Evolutionary conservation across 768 basidiomycete genomes (phyloP).

Genomic region (Tylopilus sp.): DNA sequence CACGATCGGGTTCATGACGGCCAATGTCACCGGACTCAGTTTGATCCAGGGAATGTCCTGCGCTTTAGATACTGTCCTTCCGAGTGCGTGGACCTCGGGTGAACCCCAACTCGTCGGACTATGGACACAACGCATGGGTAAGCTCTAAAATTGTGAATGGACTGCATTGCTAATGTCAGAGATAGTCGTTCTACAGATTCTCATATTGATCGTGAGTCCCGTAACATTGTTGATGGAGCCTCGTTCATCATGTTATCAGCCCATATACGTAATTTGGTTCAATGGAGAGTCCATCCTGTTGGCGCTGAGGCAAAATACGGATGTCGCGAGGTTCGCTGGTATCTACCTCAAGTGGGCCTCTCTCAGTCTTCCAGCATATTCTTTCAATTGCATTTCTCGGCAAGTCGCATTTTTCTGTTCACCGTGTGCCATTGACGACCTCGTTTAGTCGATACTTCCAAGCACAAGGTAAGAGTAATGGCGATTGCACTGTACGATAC

Average conservation of each 20-base stretch:
- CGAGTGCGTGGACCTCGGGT: constrained; percentile 89
- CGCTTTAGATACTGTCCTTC: constrained; percentile 89
- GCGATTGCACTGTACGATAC: constrained; percentile 15
- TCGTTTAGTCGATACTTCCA: constrained; percentile 54
- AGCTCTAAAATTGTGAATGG: neutral
- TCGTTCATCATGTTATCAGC: constrained; percentile 23
- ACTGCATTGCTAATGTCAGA: neutral
- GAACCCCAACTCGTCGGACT: constrained; percentile 84
- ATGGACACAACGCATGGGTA: constrained; percentile 88
- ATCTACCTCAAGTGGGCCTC: constrained; percentile 69
- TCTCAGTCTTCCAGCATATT: constrained; percentile 74
- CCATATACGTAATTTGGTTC: constrained; percentile 71
- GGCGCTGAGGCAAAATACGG: constrained; percentile 69
- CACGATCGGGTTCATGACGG: constrained; percentile 71
- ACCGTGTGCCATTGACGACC: constrained; percentile 44
- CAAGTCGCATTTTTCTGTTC: constrained; percentile 4
- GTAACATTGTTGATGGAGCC: neutral
- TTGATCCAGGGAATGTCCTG: constrained; percentile 82
- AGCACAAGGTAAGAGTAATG: constrained; percentile 63
- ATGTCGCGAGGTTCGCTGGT: constrained; percentile 73
- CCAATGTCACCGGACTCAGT: constrained; percentile 52
- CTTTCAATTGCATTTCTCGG: constrained; percentile 53
- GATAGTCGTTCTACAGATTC: constrained; percentile 17
- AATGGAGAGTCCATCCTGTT: constrained; percentile 79
- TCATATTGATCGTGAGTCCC: constrained; percentile 51